These are phyloP conservation scores for Fremontodendron californicum DNA, from an alignment of 345 rosid species.

Conservation along the genomic window DNA sequence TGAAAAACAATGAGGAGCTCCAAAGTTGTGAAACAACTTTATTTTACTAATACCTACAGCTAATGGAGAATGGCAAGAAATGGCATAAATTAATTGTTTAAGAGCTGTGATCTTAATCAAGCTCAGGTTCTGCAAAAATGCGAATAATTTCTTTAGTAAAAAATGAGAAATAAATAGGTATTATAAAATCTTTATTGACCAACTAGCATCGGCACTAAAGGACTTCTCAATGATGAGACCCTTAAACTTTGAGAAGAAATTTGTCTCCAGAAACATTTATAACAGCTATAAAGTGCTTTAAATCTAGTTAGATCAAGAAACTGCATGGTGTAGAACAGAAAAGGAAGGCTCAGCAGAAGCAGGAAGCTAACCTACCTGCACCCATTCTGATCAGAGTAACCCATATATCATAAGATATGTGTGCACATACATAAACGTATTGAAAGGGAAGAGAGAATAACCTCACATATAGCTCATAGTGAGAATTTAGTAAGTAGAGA, in stretches of 20 bases:
- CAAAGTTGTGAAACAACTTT: background rate
- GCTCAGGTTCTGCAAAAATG: background rate
- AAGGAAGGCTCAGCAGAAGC: background rate
- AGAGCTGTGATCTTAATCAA: background rate
- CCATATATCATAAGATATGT: background rate
- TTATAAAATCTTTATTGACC: background rate
- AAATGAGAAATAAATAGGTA: background rate
- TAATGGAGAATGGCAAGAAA: background rate
- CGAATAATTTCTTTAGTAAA: background rate
- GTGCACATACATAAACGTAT: background rate
- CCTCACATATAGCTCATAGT: background rate
- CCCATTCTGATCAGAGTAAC: background rate
- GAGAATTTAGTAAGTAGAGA: background rate
- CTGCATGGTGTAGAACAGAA: background rate
- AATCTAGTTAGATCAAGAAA: background rate
- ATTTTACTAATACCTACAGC: background rate
- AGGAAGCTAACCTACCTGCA: background rate
- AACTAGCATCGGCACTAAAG: background rate
- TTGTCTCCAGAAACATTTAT: background rate
- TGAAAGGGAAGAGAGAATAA: background rate
- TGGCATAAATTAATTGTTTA: background rate
- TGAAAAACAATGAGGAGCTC: background rate
- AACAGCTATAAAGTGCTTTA: background rate
- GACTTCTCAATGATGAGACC: background rate
- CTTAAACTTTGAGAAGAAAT: background rate